phyloP scores from a whole-genome alignment of 2,329 filamentous ascomycete genomes.

The Plectosphaerella sp. region DNA sequence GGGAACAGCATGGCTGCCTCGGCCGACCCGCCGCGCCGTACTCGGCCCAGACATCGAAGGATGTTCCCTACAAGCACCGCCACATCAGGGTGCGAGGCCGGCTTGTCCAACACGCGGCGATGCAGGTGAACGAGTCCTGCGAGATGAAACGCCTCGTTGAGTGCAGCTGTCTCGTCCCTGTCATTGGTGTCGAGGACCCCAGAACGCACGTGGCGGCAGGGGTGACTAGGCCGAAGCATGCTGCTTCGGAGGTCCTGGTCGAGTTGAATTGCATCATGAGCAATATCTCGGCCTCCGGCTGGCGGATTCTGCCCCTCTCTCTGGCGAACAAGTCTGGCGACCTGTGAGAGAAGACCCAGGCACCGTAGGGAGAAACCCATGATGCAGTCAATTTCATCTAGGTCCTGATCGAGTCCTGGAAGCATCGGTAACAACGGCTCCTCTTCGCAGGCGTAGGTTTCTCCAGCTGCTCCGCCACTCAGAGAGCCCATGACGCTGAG shows the following conservation, averaged over 20 bases:
- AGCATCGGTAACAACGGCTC: constrained; percentile 43
- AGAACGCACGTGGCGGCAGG: constrained; percentile 42
- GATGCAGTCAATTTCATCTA: constrained; percentile 74
- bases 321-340: constrained; percentile 65
- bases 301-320: constrained; percentile 65
- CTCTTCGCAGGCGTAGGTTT: constrained; percentile 16
- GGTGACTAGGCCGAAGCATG: constrained; percentile 34
- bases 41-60: constrained; percentile 54
- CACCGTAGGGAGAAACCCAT: constrained; percentile 73
- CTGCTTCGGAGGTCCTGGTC: constrained; percentile 58
- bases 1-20: constrained; percentile 76
- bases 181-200: constrained; percentile 49
- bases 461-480: constrained; percentile 48
- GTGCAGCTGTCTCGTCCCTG: constrained; percentile 60
- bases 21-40: constrained; percentile 63
- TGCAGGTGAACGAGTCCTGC: constrained; percentile 73
- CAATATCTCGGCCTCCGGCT: constrained; percentile 44
- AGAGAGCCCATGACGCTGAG: constrained; percentile 75
- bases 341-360: constrained; percentile 64
- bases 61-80: constrained; percentile 60
- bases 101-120: constrained; percentile 64
- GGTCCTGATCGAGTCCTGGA: constrained; percentile 47
- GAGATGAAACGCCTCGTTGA: constrained; percentile 76
- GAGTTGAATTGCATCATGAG: constrained; percentile 53
- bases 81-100: constrained; percentile 53